These are phyloP conservation scores for Orbilia oligospora DNA, from an alignment of 2,329 filamentous ascomycete genomes.

Conservation along the genomic window DNA sequence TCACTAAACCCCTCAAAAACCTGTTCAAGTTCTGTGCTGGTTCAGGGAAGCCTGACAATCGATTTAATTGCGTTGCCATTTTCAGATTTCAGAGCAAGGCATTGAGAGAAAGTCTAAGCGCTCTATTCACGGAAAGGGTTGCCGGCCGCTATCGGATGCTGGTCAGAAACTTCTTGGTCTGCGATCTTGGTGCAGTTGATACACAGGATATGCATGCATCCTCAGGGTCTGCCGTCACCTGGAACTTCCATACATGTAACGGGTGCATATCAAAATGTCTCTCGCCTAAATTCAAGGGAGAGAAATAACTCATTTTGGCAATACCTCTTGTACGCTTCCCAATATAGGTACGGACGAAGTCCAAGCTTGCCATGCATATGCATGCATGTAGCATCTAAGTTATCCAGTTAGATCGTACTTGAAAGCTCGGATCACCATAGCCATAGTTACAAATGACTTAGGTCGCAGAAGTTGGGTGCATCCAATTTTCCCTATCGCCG, in stretches of 20 bases:
- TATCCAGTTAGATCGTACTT: neutral
- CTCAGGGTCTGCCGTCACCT: conserved; percentile 29
- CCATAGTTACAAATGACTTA: neutral
- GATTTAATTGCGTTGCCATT: conserved; percentile 36
- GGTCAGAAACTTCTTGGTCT: conserved; percentile 8
- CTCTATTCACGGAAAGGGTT: conserved; percentile 41
- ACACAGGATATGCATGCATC: conserved; percentile 9
- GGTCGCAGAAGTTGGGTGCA: neutral
- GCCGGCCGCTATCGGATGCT: conserved; percentile 54
- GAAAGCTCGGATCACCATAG: conserved; percentile 1
- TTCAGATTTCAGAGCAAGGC: conserved; percentile 9
- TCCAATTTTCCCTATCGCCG: neutral
- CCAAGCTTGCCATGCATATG: neutral
- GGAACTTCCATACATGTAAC: conserved; percentile 13
- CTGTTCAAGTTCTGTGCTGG: neutral
- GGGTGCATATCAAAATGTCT: conserved; percentile 25
- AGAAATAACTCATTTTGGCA: conserved; percentile 23
- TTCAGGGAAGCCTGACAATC: conserved; percentile 37
- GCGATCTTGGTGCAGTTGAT: neutral
- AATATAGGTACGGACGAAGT: neutral
- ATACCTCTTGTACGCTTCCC: neutral
- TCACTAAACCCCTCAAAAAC: conserved; percentile 44
- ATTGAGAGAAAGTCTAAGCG: conserved; percentile 39
- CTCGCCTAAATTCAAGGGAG: conserved; percentile 50
- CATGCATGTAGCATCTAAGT: conserved; percentile 11